A percentile compares a stretch with the other conserved stretches of the same genome.
phyloP scores from a whole-genome alignment of 176 grass and related monocot species.

The Juncus inflexus region DNA sequence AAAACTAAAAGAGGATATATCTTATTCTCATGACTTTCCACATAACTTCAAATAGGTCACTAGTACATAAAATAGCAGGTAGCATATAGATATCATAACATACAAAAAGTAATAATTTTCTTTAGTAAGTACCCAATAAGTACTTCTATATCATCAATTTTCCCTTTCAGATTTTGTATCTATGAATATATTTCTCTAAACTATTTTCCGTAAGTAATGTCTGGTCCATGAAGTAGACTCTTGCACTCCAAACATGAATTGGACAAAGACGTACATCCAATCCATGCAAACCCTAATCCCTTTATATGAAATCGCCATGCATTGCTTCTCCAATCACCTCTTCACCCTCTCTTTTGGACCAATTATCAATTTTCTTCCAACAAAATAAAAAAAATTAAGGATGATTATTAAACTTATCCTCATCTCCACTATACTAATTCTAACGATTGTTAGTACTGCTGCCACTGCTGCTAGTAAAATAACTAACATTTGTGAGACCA shows the following conservation, averaged over 20 bases:
- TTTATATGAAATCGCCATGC: conserved; percentile 9
- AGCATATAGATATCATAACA: too few relatives aligned
- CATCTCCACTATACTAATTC: conserved; percentile 24
- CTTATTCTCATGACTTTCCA: too few relatives aligned
- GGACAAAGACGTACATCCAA: conserved; percentile 11
- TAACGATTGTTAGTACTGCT: not conserved
- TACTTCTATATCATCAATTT: too few relatives aligned
- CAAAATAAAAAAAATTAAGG: not conserved
- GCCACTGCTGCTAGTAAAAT: not conserved
- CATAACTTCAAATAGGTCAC: too few relatives aligned
- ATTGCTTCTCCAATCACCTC: not conserved
- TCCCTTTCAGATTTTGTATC: too few relatives aligned
- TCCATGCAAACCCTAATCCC: not conserved
- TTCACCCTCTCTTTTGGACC: conserved; percentile 1
- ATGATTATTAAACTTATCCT: not conserved
- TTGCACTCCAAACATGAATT: conserved; percentile 11
- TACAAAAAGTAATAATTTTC: too few relatives aligned
- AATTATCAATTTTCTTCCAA: conserved; percentile 16
- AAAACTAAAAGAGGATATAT: too few relatives aligned
- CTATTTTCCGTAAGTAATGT: conserved; percentile 2
- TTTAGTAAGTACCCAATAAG: too few relatives aligned
- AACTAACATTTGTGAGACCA: conserved; percentile 39
- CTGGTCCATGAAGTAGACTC: conserved; percentile 16
- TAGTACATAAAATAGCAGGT: too few relatives aligned
- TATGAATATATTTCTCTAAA: not conserved